Conservation (phyloP, 345 rosid species). For the Brassica rapa region DNA sequence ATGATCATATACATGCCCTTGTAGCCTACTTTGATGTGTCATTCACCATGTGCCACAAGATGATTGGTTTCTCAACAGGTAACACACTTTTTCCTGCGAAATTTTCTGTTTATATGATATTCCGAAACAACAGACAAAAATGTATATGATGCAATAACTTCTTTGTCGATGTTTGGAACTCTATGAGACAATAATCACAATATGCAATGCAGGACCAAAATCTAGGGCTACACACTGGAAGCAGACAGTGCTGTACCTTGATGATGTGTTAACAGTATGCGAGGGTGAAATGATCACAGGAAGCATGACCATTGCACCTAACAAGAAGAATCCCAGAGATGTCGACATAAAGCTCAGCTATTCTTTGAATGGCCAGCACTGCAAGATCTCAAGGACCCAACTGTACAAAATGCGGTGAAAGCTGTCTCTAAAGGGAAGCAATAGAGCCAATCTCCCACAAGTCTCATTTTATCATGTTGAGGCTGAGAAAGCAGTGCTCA, state of each 20-base stretch:
- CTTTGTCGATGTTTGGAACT: neutral
- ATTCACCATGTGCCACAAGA: conserved; percentile 86
- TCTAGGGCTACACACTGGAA: conserved; percentile 91
- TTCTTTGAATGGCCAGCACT: conserved; percentile 69
- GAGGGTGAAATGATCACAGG: conserved; percentile 81
- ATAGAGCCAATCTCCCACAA: neutral
- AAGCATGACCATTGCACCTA: conserved; percentile 83
- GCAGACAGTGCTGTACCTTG: conserved; percentile 87
- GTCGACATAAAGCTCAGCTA: conserved; percentile 77
- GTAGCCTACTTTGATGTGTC: conserved; percentile 94
- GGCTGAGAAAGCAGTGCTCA: neutral
- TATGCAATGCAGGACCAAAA: conserved; percentile 55
- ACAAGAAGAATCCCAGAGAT: conserved; percentile 89
- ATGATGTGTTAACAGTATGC: conserved; percentile 82
- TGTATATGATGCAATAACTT: neutral
- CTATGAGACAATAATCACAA: neutral
- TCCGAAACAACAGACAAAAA: neutral
- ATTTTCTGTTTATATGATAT: neutral
- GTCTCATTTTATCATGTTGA: conserved; percentile 5
- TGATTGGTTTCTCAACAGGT: conserved; percentile 97
- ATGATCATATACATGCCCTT: conserved; percentile 89
- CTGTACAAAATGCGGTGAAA: conserved; percentile 76
- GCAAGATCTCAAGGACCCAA: conserved; percentile 64
- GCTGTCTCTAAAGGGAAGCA: neutral
- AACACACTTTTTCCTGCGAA: conserved; percentile 5